phyloP scores from a whole-genome alignment of 768 basidiomycete genomes.

The Tulasnella sp. region DNA sequence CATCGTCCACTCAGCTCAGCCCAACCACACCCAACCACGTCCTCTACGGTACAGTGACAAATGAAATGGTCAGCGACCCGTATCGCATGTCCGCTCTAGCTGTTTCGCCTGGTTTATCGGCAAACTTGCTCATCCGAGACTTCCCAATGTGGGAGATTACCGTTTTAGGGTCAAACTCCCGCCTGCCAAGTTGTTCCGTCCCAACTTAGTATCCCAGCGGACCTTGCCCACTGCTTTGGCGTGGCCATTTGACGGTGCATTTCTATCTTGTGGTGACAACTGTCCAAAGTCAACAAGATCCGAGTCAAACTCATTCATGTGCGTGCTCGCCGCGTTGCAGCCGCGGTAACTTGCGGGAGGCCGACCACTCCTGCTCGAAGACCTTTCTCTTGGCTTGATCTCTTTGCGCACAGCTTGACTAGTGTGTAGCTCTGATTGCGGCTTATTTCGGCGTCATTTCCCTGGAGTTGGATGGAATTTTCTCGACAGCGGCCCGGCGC shows the following conservation, averaged over 20 bases:
- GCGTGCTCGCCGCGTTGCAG: not conserved
- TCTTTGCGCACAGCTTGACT: not conserved
- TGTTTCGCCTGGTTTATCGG: too few relatives aligned
- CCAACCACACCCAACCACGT: too few relatives aligned
- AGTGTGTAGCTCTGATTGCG: not conserved
- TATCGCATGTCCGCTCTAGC: too few relatives aligned
- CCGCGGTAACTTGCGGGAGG: too few relatives aligned
- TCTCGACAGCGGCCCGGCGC: too few relatives aligned
- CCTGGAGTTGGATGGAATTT: not conserved
- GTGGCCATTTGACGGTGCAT: not conserved
- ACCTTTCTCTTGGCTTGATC: not conserved
- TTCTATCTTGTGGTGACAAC: not conserved
- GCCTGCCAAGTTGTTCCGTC: not conserved
- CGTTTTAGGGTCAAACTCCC: not conserved
- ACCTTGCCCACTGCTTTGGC: not conserved
- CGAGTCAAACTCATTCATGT: not conserved
- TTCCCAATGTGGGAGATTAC: not conserved
- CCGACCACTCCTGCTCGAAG: not conserved
- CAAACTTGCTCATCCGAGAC: too few relatives aligned
- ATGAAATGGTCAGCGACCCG: too few relatives aligned
- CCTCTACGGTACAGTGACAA: too few relatives aligned
- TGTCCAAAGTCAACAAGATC: not conserved
- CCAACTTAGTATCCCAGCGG: not conserved
- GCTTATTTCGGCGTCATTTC: not conserved
- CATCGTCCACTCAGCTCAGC: too few relatives aligned